Conservation (phyloP, 441 rosid genomes). For the Heliophila coronopifolia region DNA sequence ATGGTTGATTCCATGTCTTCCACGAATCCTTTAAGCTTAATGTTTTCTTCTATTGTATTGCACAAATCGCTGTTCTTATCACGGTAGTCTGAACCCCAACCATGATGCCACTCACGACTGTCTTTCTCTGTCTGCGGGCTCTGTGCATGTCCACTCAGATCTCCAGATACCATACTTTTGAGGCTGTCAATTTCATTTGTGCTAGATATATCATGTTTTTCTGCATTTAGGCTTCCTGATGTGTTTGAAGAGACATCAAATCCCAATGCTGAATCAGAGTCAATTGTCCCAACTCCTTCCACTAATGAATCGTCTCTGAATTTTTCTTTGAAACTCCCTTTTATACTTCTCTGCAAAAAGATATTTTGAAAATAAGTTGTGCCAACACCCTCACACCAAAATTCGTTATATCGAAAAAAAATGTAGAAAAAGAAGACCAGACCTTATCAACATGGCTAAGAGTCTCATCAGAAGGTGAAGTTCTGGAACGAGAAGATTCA, state of each 20-base stretch:
- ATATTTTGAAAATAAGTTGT: constrained; percentile 4
- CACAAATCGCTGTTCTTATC: constrained; percentile 54
- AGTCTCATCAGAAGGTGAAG: constrained; percentile 52
- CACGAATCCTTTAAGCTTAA: constrained; percentile 70
- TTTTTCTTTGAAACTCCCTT: constrained; percentile 60
- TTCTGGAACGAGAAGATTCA: constrained; percentile 50
- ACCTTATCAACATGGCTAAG: constrained; percentile 60
- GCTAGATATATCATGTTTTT: constrained; percentile 78
- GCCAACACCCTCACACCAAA: constrained; percentile 10
- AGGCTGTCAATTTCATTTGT: constrained; percentile 74
- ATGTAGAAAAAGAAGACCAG: constrained; percentile 21
- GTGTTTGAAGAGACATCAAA: constrained; percentile 91
- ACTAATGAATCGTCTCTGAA: constrained; percentile 41
- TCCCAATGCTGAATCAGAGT: constrained; percentile 57
- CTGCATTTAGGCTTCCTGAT: constrained; percentile 73
- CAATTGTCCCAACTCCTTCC: constrained; percentile 50
- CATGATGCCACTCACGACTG: constrained; percentile 46
- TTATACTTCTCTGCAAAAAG: constrained; percentile 48
- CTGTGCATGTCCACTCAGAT: constrained; percentile 63
- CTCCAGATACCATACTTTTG: constrained; percentile 71
- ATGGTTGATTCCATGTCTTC: constrained; percentile 76
- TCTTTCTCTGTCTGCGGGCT: constrained; percentile 58
- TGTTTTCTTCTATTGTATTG: constrained; percentile 64
- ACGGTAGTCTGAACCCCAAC: constrained; percentile 72
- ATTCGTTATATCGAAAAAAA: background rate